A percentile compares a stretch with the other conserved stretches of the same genome.
Evolutionary conservation across 352 stramenopile species (phyloP).

Genomic region (Peronospora farinosa): DNA sequence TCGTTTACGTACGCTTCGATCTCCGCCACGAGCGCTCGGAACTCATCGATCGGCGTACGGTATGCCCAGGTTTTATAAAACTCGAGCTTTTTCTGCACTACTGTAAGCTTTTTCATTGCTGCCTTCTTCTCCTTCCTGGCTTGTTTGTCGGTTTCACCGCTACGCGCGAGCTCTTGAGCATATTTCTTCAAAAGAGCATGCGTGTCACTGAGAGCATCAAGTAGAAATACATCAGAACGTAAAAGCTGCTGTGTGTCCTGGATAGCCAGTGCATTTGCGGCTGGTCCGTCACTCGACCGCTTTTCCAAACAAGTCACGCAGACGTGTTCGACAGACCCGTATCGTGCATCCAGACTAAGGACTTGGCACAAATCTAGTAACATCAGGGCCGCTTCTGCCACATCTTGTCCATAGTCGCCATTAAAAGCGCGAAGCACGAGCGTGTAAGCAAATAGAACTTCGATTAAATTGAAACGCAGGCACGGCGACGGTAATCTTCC

Average conservation of each 20-base stretch:
- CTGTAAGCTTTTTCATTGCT: conserved; percentile 25
- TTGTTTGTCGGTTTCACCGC: conserved; percentile 17
- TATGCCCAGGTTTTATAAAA: conserved; percentile 58
- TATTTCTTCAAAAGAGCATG: conserved; percentile 35
- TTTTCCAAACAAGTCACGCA: conserved; percentile 36
- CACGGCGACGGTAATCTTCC: conserved; percentile 30
- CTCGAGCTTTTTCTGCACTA: conserved; percentile 43
- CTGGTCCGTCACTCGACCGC: conserved; percentile 10
- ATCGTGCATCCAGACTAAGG: conserved; percentile 41
- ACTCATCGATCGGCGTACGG: conserved; percentile 18
- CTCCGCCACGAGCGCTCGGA: conserved; percentile 21
- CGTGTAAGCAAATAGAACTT: conserved; percentile 66
- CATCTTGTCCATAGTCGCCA: conserved; percentile 62
- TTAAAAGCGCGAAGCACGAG: conserved; percentile 72
- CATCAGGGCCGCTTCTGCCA: conserved; percentile 35
- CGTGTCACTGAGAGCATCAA: conserved; percentile 60
- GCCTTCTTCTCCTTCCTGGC: conserved; percentile 18
- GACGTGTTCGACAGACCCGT: conserved; percentile 42
- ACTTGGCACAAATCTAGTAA: conserved; percentile 48
- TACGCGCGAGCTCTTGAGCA: conserved; percentile 19
- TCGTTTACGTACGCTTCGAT: conserved; percentile 21
- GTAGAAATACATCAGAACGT: conserved; percentile 38
- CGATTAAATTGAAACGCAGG: conserved; percentile 55
- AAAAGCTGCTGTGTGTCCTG: conserved; percentile 42
- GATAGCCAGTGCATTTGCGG: conserved; percentile 31